phyloP scores from a whole-genome alignment of 495 filamentous ascomycete species.

The Hapsidospora chrysogenum region DNA sequence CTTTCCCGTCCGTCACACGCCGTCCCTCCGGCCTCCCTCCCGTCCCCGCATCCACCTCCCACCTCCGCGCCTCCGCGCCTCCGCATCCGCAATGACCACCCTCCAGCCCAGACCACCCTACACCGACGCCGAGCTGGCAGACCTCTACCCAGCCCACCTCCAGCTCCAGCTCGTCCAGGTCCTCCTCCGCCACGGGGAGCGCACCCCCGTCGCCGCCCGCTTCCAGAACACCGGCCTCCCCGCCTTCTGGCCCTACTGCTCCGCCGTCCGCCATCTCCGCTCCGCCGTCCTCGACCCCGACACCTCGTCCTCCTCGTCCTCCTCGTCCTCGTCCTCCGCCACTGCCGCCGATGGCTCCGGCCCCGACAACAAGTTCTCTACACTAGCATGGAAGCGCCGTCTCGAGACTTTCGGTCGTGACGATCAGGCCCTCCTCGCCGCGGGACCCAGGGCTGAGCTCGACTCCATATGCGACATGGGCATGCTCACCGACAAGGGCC shows the following conservation, averaged over 20 bases:
- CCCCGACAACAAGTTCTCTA: slow-evolving; percentile 31
- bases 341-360: background rate
- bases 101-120: slow-evolving; percentile 62
- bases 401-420: slow-evolving; percentile 63
- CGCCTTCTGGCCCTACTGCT: slow-evolving; percentile 88
- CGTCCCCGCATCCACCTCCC: background rate
- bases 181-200: slow-evolving; percentile 81
- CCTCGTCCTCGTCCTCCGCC: background rate
- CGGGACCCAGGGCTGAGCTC: slow-evolving; percentile 48
- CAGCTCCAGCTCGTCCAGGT: slow-evolving; percentile 83
- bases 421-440: slow-evolving; percentile 51
- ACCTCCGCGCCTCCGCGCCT: background rate
- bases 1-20: too few species aligned
- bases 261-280: slow-evolving; percentile 51
- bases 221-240: slow-evolving; percentile 79
- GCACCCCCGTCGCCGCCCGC: slow-evolving; percentile 68
- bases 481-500: slow-evolving; percentile 74
- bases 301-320: background rate
- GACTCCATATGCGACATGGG: slow-evolving; percentile 72
- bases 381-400: slow-evolving; percentile 59
- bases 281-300: slow-evolving; percentile 44
- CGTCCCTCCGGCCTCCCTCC: background rate
- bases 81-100: slow-evolving; percentile 47
- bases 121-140: slow-evolving; percentile 58
- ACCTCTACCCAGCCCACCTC: slow-evolving; percentile 64